A percentile compares a stretch with the other conserved stretches of the same genome.
Evolutionary conservation across 2,329 filamentous ascomycete genomes (phyloP).

Genomic region (Pseudophaeomoniella oleicola): DNA sequence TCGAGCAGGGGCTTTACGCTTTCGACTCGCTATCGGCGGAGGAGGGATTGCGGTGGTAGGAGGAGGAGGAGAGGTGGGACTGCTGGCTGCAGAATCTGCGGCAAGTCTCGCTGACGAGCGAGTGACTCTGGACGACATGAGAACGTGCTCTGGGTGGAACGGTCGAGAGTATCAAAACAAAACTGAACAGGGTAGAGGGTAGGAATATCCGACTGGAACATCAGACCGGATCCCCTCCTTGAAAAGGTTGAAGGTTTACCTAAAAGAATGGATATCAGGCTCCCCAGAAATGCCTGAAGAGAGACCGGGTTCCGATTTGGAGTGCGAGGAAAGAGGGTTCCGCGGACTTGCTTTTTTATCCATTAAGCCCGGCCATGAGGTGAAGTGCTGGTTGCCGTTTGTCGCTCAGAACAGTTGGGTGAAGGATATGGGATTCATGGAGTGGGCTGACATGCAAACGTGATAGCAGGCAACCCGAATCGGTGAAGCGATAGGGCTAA

Average conservation of each 20-base stretch:
- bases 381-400: too few relatives aligned
- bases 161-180: neutral
- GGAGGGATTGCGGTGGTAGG: constrained; percentile 25
- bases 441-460: too few relatives aligned
- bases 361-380: neutral
- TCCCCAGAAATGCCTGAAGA: neutral
- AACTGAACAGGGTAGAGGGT: neutral
- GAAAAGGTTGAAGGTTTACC: neutral
- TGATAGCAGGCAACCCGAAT: too few relatives aligned
- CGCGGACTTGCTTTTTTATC: neutral
- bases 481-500: too few relatives aligned
- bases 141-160: constrained; percentile 30
- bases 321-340: neutral
- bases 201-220: neutral
- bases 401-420: too few relatives aligned
- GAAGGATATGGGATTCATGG: too few relatives aligned
- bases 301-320: neutral
- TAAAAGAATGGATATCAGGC: neutral
- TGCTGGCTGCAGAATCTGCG: constrained; percentile 45
- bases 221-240: neutral
- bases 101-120: constrained; percentile 87
- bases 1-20: constrained; percentile 56
- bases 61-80: constrained; percentile 25
- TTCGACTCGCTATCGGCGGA: constrained; percentile 36
- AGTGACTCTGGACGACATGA: constrained; percentile 96